Evolutionary conservation across 2,329 filamentous ascomycete genomes (phyloP), one percentile per base, ranked within the genome.

Genomic region (Pseudogymnoascus sp.): DNA sequence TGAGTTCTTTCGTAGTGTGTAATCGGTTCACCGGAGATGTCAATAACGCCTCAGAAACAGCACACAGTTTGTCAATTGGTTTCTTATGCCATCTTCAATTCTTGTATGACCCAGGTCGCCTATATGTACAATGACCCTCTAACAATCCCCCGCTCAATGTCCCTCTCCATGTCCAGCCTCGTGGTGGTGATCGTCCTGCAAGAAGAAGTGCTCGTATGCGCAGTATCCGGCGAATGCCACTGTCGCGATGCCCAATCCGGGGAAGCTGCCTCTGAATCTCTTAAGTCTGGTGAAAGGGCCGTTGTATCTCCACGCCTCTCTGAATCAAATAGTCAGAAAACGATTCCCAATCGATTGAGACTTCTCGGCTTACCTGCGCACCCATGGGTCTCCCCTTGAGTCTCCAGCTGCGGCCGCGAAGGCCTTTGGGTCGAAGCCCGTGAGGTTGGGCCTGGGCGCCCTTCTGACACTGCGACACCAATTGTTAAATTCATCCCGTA

Each of bases 271-370:
- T 79, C 87, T 92, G 81, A 97, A 94, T 69, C 94, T 88, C 79
- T 96, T 96, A 78, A 81, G 89, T 70, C 93, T 85, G 67, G 87
- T 88, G 81, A 97, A 97, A 61, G 84, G 87, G 66, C 93, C 94
- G 36, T 83, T 86, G 81, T 96, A 97, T 76, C 94, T 84, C 94
- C 94, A 99, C 73, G 89, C 84, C 80, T 99, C 94, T 73, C 94
- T 99, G 74, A 66, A n/a, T 37, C 26, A 24, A 62, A 11, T 31
- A 63, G 61, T 65, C 50, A 68, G 63, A 39, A 62, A 54, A 7
- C 47, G 1, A 13, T 13, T 21, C 29, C n/a, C n/a, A 11, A 2
- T 6, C 17, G 7, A 26, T 39, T 37, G 44, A 50, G 15, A 62
- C 11, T 36, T 21, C 15, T 15, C 13, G 63, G 83, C 84, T 74